Percentiles rank a stretch among this genome's conserved stretches.
Conservation (phyloP, 768 basidiomycete genomes). For the Agrocybe praecox region DNA sequence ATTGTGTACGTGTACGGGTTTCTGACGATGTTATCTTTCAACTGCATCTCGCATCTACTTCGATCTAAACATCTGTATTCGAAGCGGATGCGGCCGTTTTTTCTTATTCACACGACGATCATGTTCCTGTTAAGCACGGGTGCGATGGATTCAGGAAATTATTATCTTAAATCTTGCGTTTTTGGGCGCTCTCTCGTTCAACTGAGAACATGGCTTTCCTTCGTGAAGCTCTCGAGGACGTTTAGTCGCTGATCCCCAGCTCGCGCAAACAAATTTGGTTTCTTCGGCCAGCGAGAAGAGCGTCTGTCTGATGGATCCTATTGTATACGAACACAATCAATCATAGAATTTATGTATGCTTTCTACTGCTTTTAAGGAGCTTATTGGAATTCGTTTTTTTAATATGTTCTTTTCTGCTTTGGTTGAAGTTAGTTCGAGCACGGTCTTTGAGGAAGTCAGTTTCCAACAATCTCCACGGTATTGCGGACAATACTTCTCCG, state of each 20-base stretch:
- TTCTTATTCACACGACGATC: too few relatives aligned
- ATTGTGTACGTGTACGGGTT: conserved; percentile 1
- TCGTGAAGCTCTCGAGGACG: conserved; percentile 57
- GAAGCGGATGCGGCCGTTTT: too few relatives aligned
- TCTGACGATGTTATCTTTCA: not conserved
- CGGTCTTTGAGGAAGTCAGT: too few relatives aligned
- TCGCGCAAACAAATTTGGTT: conserved; percentile 28
- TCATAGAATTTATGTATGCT: conserved; percentile 3
- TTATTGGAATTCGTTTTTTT: too few relatives aligned
- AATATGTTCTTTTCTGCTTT: too few relatives aligned
- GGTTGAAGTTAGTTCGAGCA: too few relatives aligned
- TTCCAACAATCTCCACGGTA: too few relatives aligned
- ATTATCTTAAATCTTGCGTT: not conserved
- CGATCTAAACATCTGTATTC: too few relatives aligned
- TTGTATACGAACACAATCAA: too few relatives aligned
- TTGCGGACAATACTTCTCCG: too few relatives aligned
- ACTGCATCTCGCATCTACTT: not conserved
- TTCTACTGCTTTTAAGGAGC: not conserved
- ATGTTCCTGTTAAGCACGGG: too few relatives aligned
- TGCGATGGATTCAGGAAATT: not conserved
- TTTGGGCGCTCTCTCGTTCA: not conserved
- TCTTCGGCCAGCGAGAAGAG: conserved; percentile 54
- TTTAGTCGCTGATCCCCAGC: conserved; percentile 45
- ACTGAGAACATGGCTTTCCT: conserved; percentile 61
- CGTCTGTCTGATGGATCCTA: conserved; percentile 64